A percentile compares a stretch with the other conserved stretches of the same genome.
These are phyloP conservation scores for Monoraphidium neglectum DNA, from an alignment of 139 green algal genomes.

Conservation along the genomic window DNA sequence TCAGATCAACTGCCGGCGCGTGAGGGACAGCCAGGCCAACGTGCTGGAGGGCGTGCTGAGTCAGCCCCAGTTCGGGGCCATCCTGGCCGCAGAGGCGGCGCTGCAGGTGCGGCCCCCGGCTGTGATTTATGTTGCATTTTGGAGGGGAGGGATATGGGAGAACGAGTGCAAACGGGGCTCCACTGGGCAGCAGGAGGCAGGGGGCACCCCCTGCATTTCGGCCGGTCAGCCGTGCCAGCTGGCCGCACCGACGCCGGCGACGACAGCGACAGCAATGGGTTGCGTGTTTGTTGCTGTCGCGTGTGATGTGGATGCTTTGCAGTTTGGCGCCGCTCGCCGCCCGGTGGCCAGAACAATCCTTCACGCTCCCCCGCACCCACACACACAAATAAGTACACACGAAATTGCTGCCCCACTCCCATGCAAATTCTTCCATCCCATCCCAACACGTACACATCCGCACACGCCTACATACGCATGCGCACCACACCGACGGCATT, in stretches of 20 bases:
- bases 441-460: no score
- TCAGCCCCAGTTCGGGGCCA: constrained; percentile 69
- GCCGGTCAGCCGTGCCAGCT: no score
- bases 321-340: no score
- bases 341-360: no score
- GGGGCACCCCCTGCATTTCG: background rate
- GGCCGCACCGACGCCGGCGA: background rate
- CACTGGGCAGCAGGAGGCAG: background rate
- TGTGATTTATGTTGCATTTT: background rate
- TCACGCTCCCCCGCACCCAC: no score
- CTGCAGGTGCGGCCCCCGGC: constrained; percentile 40
- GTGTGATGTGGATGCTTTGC: no score
- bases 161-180: no score
- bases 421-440: no score
- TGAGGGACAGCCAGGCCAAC: constrained; percentile 61
- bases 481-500: background rate
- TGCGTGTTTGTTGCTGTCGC: background rate
- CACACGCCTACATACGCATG: no score
- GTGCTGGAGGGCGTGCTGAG: constrained; percentile 58
- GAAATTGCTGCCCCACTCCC: no score
- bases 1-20: constrained; percentile 81
- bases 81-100: constrained; percentile 54
- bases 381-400: no score
- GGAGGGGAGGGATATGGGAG: background rate
- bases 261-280: background rate